Percentiles rank a stretch among this genome's conserved stretches.
Conservation (phyloP, 306 rosid species). For the Cyamopsis tetragonoloba region DNA sequence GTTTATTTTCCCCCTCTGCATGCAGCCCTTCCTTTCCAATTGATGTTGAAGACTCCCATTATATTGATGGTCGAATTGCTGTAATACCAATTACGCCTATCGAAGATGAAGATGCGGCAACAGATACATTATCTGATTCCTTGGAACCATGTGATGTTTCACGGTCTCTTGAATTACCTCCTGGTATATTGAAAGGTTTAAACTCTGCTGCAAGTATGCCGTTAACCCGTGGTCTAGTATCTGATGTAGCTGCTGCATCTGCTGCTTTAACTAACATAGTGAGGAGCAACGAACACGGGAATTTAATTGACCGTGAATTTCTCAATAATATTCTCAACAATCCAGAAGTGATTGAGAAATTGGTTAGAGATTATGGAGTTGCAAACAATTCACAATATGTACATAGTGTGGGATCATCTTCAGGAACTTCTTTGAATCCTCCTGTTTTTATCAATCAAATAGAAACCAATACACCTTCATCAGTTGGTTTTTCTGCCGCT, state of each 20-base stretch:
- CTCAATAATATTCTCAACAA: conserved; percentile 66
- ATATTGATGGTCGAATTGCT: conserved; percentile 36
- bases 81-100: conserved; percentile 75
- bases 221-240: conserved; percentile 33
- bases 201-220: conserved; percentile 28
- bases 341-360: conserved; percentile 72
- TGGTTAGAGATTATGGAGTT: conserved; percentile 59
- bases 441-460: conserved; percentile 30
- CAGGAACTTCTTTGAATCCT: conserved; percentile 37
- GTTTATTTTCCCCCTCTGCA: neutral
- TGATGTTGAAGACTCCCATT: conserved; percentile 42
- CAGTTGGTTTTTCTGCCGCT: conserved; percentile 31
- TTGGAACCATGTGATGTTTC: conserved; percentile 20
- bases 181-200: conserved; percentile 25
- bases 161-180: conserved; percentile 28
- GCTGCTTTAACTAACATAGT: conserved; percentile 55
- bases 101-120: conserved; percentile 73
- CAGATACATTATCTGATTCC: conserved; percentile 35
- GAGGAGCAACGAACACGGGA: conserved; percentile 66
- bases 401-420: conserved; percentile 42
- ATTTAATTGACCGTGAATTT: conserved; percentile 62
- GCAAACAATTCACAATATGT: conserved; percentile 28
- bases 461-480: conserved; percentile 31
- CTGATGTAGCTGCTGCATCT: conserved; percentile 65
- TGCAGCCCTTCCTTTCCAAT: conserved; percentile 52